Evolutionary conservation across 1,139 yeast species (phyloP).

Genomic region (Suhomyces wounanorum): DNA sequence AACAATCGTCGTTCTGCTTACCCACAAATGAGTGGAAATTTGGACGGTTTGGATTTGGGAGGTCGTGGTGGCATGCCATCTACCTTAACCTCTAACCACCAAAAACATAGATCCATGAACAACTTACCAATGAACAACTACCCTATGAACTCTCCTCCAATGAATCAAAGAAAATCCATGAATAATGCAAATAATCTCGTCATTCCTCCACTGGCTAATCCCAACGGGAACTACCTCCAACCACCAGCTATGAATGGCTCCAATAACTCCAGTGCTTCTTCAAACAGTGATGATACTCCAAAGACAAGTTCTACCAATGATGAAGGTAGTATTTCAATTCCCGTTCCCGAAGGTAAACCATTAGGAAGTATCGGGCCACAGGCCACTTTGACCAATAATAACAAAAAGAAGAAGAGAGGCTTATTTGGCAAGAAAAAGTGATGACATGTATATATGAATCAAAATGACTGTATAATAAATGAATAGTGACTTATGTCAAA

Average conservation of each 20-base stretch:
- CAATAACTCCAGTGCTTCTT: conserved; percentile 30
- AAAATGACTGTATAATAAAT: neutral
- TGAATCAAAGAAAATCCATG: conserved; percentile 21
- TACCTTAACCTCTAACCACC: conserved; percentile 13
- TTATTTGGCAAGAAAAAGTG: conserved; percentile 33
- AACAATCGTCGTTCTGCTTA: conserved; percentile 40
- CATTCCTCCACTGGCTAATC: conserved; percentile 6
- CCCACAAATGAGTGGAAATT: conserved; percentile 35
- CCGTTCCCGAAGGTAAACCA: conserved; percentile 34
- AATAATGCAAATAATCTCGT: conserved; percentile 14
- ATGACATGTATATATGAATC: conserved; percentile 2
- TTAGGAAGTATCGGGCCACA: conserved; percentile 34
- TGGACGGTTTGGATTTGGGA: conserved; percentile 46
- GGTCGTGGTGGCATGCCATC: conserved; percentile 56
- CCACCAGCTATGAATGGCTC: conserved; percentile 31
- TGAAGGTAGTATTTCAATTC: conserved; percentile 16
- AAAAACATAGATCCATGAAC: conserved; percentile 20
- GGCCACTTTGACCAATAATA: conserved; percentile 20
- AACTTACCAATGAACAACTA: conserved; percentile 10
- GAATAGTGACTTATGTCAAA: neutral
- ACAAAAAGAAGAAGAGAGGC: conserved; percentile 39
- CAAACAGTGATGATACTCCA: conserved; percentile 35
- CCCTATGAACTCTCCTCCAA: conserved; percentile 15
- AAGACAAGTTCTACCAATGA: conserved; percentile 25
- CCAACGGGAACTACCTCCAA: conserved; percentile 22